Base-by-base conservation (phyloP, 2,329 filamentous ascomycete genomes). In the Clonostachys rhizophaga region DNA sequence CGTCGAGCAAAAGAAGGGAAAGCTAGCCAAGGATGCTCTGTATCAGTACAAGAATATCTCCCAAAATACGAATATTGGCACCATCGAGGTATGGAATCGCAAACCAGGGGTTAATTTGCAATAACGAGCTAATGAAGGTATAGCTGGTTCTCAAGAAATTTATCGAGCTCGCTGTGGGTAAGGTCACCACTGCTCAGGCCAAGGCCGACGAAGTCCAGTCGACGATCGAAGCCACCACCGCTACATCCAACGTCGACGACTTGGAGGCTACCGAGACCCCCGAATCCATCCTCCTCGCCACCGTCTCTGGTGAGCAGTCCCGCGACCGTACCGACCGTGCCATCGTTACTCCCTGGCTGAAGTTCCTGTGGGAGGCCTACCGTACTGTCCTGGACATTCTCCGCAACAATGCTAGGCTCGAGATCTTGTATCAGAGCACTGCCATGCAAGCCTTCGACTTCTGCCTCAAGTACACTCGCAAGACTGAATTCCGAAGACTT, bases 41-140 rank as follows among this genome's bases (percentile, higher is more conserved):
- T 99, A 97, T 70, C 94, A 96, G 70, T 99, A 99, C 82, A 99
- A 99, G 81, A 99, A 99, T 71, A 97, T 96, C 58, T 92, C 91
- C 47, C 94, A 99, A 71, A 99, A 99, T 75, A 96, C 92, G 59
- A 97, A 97, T 66, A 91, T 99, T 57, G 91, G 84, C 59, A 99
- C 94, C 52, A 99, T 99, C 67, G 94, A 97, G 83, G 87, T 90
- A 74, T 40, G 67, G 20, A 45, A 33, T 35, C 41, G 11, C 13
- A 16, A 37, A 45, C 34, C 34, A 17, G 16, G 13, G 16, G 12
- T 16, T 5, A 8, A 12, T 24, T 30, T 13, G 10, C 20, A 24
- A 20, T 17, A 11, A 14, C 4, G 12, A 34, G 16, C 44, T 46
- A 14, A 46, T 40, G 14, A 35, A 16, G 13, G 39, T 33, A 55